Evolutionary conservation across 2,329 filamentous ascomycete species (phyloP), one percentile per base, ranked within the genome.

Genomic region (Exophiala sideris): DNA sequence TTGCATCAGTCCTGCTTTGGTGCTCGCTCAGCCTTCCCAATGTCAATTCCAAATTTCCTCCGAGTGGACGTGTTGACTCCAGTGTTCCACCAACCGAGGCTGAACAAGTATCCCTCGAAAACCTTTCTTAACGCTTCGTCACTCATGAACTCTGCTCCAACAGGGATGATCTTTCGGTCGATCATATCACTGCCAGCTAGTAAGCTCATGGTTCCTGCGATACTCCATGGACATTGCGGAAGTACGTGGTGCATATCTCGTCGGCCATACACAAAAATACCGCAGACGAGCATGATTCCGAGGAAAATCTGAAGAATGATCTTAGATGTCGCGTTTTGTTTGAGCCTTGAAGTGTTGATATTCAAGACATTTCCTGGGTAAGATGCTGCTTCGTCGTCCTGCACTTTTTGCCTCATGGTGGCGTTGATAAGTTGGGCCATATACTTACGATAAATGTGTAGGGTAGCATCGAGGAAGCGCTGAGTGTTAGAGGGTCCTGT

Each of bases 41-140:
- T 34, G 34, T 61, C 58, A 33, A 61, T 52, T n/a, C 58, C 58
- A n/a, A n/a, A n/a, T n/a, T n/a, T n/a, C n/a, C n/a, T n/a, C n/a
- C n/a, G n/a, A n/a, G n/a, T n/a, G n/a, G n/a, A n/a, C n/a, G n/a
- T n/a, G n/a, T n/a, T n/a, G n/a, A n/a, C n/a, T n/a, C n/a, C 44
- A 35, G 8, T n/a, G 24, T 48, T 21, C 58, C 58, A 61, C 58
- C 58, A 61, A 10, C 58, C 58, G 3, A 59, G 18, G 11, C 53
- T 59, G 45, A 50, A 61, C 5, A 40, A 18, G 29, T 50, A 34
- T 3, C 58, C 56, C 14, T 41, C 21, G 20, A 58, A 61, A 16
- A 57, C 39, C 5, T 16, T 50, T 12, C n/a, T 29, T 24, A 50
- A 20, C n/a, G 32, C 45, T 16, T 33, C 21, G 14, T 50, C 47